Conservation (phyloP, 331 rosid genomes). For the Pyracantha coccinea region DNA sequence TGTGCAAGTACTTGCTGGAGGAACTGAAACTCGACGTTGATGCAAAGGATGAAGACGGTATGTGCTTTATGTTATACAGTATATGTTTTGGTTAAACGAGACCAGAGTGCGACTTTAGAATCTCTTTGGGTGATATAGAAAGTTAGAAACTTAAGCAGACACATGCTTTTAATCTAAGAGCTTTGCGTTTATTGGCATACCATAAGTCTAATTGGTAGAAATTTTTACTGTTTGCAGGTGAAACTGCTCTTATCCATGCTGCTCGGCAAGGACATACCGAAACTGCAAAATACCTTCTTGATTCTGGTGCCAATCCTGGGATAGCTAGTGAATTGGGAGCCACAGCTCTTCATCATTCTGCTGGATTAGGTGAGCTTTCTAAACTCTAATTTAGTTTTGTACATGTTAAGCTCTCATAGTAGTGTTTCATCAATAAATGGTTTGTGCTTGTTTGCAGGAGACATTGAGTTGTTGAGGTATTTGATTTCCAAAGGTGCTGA, state of each 20-base stretch:
- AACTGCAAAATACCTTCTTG: constrained; percentile 70
- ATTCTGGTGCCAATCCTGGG: constrained; percentile 57
- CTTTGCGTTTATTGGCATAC: neutral
- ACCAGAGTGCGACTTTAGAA: neutral
- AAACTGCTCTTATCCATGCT: constrained; percentile 91
- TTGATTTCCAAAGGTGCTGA: constrained; percentile 65
- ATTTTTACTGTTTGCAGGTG: constrained; percentile 39
- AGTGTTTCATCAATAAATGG: neutral
- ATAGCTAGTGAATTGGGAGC: constrained; percentile 78
- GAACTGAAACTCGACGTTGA: constrained; percentile 74
- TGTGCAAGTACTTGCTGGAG: constrained; percentile 62
- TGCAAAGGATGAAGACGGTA: constrained; percentile 86
- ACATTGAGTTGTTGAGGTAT: constrained; percentile 59
- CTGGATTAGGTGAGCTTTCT: constrained; percentile 60
- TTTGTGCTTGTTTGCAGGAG: constrained; percentile 44
- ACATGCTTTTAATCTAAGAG: too few species aligned
- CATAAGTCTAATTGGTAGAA: neutral
- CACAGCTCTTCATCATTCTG: constrained; percentile 82
- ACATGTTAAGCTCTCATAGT: neutral
- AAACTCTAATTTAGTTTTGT: neutral
- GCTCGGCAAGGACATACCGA: constrained; percentile 74
- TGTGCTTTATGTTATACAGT: neutral
- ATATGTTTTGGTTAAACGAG: neutral
- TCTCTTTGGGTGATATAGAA: neutral
- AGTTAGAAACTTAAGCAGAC: neutral